Evolutionary conservation across 2,329 filamentous ascomycete species (phyloP), one percentile per base, ranked within the genome.

Genomic region (Graphiopsis chlorocephala): DNA sequence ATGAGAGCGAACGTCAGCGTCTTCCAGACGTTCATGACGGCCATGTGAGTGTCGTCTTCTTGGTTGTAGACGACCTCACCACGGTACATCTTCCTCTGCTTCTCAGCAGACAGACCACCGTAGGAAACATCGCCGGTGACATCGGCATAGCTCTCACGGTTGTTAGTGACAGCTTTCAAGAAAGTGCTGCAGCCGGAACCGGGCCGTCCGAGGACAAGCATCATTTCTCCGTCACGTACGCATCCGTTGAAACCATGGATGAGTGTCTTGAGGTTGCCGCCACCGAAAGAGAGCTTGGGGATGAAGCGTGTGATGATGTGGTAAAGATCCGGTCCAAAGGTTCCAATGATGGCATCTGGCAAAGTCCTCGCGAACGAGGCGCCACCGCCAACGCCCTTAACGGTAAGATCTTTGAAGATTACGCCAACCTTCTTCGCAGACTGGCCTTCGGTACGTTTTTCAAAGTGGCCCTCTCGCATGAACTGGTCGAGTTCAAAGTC

Each of bases 241-340:
- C 87, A 82, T 20, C 89, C 89, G 4, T 82, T 86, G 73, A 91
- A 91, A 68, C 88, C 86, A 69, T 88, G 81, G 64, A 91, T 85
- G 25, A 92, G 74, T 29, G 82, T 81, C 38, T 85, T 79, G 17
- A 82, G 82, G 31, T 83, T 80, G 4, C 81, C 81, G 23, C 80
- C 78, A 55, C 80, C 79, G 55, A 85, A 76, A 45, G 76, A 79
- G 17, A 86, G 77, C 23, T 79, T 77, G 0, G 86, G 85, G 26
- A 86, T 71, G 64, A 85, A 87, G 7, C 79, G 73, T 33, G 80
- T 81, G 15, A 93, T 70, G 7, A 91, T 78, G 25, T 81, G 83
- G 74, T 91, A 94, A 1, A 94, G 78, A 75, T 94, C 91, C 0
- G 91, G 91, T 0, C 91, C 91, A 74, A 95, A 94, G 0, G 90